A percentile compares a stretch with the other conserved stretches of the same genome.
These are phyloP conservation scores for Trichophyton schoenleinii DNA, from an alignment of 2,329 filamentous ascomycete genomes.

Conservation along the genomic window DNA sequence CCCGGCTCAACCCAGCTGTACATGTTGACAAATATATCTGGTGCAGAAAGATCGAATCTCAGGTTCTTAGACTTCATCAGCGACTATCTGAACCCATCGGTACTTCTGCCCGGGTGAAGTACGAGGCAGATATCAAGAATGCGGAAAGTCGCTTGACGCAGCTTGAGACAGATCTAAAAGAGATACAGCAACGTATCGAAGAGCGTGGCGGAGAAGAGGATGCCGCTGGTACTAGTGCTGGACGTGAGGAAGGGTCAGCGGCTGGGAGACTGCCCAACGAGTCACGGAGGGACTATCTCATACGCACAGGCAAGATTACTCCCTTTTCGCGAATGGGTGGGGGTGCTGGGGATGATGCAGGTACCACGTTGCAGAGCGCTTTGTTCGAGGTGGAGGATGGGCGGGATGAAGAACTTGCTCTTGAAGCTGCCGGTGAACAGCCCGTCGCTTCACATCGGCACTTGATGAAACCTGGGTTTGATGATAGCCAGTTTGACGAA, in stretches of 20 bases:
- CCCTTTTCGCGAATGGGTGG: conserved; percentile 73
- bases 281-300: conserved; percentile 74
- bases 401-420: conserved; percentile 39
- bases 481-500: conserved; percentile 29
- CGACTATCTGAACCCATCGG: conserved; percentile 45
- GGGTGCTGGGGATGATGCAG: conserved; percentile 31
- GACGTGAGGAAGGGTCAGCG: conserved; percentile 30
- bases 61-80: conserved; percentile 49
- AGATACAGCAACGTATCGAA: conserved; percentile 71
- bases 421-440: conserved; percentile 25
- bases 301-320: conserved; percentile 93
- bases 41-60: conserved; percentile 47
- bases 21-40: neutral
- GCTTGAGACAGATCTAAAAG: conserved; percentile 58
- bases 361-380: conserved; percentile 56
- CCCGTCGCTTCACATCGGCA: conserved; percentile 56
- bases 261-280: conserved; percentile 58
- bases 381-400: conserved; percentile 72
- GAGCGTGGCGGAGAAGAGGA: conserved; percentile 47
- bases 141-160: conserved; percentile 52
- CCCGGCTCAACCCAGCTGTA: neutral
- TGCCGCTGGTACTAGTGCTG: conserved; percentile 33
- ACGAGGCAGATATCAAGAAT: conserved; percentile 48
- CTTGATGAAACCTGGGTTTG: conserved; percentile 61
- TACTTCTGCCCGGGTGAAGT: conserved; percentile 36